Evolutionary conservation across 2,329 filamentous ascomycete species (phyloP), one percentile per base, ranked within the genome.

Genomic region (Chrysoporthe puriensis): DNA sequence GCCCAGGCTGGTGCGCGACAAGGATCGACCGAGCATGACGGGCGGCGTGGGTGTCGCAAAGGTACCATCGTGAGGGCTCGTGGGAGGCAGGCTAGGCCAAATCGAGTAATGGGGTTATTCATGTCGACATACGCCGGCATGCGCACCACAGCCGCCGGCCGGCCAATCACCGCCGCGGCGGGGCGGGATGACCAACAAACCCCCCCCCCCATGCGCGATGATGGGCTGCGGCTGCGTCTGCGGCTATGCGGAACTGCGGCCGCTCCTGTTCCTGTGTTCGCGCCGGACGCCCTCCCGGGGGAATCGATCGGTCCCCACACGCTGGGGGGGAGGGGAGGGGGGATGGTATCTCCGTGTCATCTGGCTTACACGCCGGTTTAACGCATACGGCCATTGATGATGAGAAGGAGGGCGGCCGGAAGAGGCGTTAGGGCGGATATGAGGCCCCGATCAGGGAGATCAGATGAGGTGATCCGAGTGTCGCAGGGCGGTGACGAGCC

Each of bases 91-190:
- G 56, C 63, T 48, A 57, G 36, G 57, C 63, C 63, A 8, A 8
- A 65, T 26, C 4, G 11, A n/a, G 63, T 60, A 65, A 60, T 65
- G n/a, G 14, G 63, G 63, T 65, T 59, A 65, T 65, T 65, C 63
- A 65, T 32, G 36, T 21, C 63, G 40, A 44, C 42, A 44, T 56
- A 26, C 26, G 26, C 26, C 26, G 26, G 26, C 26, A 26, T 26
- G 26, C 26, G 26, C 26, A 26, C 26, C 26, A 26, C 26, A 26
- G 26, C 26, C 26, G 26, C 26, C 36, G 36, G 36, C 36, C 6
- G 36, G 26, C 61, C 48, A 63, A 63, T 63, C 48, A 63, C 14
- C 32, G 36, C 21, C 58, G 36, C 43, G 56, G 56, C 11, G 18
- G 56, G 18, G 26, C 34, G 34, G 26, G 32, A 4, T 32, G 16